Conservation (phyloP, 2,329 filamentous ascomycete genomes). For the Cladosporium austrohemisphaericum region DNA sequence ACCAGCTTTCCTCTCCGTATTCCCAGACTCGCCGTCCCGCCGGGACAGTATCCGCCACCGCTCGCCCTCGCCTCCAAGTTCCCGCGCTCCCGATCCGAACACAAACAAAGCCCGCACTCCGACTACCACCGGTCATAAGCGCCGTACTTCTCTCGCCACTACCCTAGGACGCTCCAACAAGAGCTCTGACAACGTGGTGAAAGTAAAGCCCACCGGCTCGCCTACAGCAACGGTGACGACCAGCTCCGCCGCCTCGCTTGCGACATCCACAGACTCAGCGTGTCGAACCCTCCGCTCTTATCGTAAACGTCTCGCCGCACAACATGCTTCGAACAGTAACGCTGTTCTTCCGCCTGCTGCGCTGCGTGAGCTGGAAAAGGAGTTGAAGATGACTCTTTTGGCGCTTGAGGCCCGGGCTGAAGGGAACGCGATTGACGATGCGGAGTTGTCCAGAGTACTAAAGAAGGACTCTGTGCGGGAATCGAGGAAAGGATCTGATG, state of each 20-base stretch:
- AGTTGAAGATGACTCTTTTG: slow-evolving; percentile 48
- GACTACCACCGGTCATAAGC: slow-evolving; percentile 30
- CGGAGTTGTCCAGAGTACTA: not conserved
- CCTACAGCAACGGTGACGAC: slow-evolving; percentile 27
- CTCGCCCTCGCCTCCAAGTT: slow-evolving; percentile 42
- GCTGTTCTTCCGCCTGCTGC: slow-evolving; percentile 40
- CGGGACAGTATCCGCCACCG: slow-evolving; percentile 30
- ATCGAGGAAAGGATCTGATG: not conserved
- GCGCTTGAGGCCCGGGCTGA: not conserved
- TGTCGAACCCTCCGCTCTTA: slow-evolving; percentile 56
- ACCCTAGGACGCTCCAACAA: slow-evolving; percentile 45
- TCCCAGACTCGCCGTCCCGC: slow-evolving; percentile 20
- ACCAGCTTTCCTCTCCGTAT: slow-evolving; percentile 32
- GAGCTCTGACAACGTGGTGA: slow-evolving; percentile 33
- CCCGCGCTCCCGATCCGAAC: slow-evolving; percentile 13
- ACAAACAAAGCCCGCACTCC: slow-evolving; percentile 21
- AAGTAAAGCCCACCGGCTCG: slow-evolving; percentile 14
- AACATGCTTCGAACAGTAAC: slow-evolving; percentile 41
- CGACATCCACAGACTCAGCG: slow-evolving; percentile 54
- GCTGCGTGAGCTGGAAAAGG: slow-evolving; percentile 54
- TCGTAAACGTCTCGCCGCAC: slow-evolving; percentile 50
- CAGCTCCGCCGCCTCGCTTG: slow-evolving; percentile 40
- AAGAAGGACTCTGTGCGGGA: not conserved
- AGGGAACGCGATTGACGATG: not conserved
- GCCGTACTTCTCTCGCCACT: slow-evolving; percentile 18